Evolutionary conservation across 1,284 basidiomycete species (phyloP), one percentile per base, ranked within the genome.

Genomic region (Apiotrichum domesticum): DNA sequence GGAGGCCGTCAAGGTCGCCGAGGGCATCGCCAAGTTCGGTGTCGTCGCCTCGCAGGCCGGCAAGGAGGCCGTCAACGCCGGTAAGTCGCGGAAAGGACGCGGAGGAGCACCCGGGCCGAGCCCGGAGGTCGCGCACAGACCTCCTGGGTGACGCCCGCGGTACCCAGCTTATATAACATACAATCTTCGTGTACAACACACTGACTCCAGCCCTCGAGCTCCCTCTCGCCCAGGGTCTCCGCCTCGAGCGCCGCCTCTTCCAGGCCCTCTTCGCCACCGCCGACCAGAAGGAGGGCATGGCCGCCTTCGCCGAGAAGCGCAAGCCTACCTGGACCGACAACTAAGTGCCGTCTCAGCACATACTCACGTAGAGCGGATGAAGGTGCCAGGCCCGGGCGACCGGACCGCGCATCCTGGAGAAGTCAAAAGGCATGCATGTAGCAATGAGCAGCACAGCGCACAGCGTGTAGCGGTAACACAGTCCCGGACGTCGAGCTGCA

Each of bases 221-320:
- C 61, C 82, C 84, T 5, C 80, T 98, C 50, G 77, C 81, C 9
- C 88, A 97, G 72, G 96, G 95, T 1, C 76, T 97, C 64, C 82
- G 85, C 61, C 86, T 93, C 65, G 95, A 98, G 78, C 82, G 92
- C 61, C 81, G 92, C 64, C 78, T 95, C 51, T 98, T 98, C 87
- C 90, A 98, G 68, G 82, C 85, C 52, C 78, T 95, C 62, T 98
- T 98, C 68, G 92, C 92, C 14, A 98, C 95, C 44, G 84, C 87
- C 61, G 95, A 98, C 75, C 95, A 98, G 80, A 98, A 98, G 81
- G 93, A 98, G 79, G 90, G 94, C 33, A 98, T 97, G 95, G 74
- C 81, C 41, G 95, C 94, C n/a, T 98, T 98, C 71, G 86, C 86
- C n/a, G 91, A 97, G 78, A 58, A 98, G 83, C 84, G 95, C 72